A percentile compares a stretch with the other conserved stretches of the same genome.
Conservation (phyloP, 306 rosid species). For the Malus sylvestris region DNA sequence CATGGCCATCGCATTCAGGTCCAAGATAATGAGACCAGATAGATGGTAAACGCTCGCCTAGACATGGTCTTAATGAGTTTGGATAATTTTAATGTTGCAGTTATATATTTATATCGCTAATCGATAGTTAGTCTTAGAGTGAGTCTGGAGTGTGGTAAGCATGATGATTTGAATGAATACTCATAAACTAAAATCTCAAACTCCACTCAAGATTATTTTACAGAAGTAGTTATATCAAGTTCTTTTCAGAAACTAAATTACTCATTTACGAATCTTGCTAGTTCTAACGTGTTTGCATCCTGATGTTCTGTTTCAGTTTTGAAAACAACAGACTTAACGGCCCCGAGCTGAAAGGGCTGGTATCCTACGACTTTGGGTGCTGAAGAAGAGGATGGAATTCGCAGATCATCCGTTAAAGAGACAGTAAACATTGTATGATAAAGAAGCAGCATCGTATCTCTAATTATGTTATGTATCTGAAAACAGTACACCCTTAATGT, state of each 20-base stretch:
- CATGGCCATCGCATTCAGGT: neutral
- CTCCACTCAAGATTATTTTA: neutral
- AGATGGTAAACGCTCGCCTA: neutral
- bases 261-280: neutral
- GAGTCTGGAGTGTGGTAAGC: neutral
- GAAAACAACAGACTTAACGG: slow-evolving; percentile 71
- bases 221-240: neutral
- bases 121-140: neutral
- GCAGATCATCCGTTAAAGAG: neutral
- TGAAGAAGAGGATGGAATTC: slow-evolving; percentile 25
- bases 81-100: neutral
- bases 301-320: slow-evolving; percentile 43
- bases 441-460: slow-evolving; percentile 9
- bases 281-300: neutral
- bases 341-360: slow-evolving; percentile 85
- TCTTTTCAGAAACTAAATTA: neutral
- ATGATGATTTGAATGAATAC: neutral
- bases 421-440: slow-evolving; percentile 2
- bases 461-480: slow-evolving; percentile 6
- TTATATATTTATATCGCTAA: neutral
- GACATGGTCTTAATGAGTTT: neutral
- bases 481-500: neutral
- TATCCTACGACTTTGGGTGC: slow-evolving; percentile 83
- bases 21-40: neutral
- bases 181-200: neutral